Percentiles rank a stretch among this genome's conserved stretches.
phyloP scores from a whole-genome alignment of 768 basidiomycete genomes.

The Boletus rubescentipes region DNA sequence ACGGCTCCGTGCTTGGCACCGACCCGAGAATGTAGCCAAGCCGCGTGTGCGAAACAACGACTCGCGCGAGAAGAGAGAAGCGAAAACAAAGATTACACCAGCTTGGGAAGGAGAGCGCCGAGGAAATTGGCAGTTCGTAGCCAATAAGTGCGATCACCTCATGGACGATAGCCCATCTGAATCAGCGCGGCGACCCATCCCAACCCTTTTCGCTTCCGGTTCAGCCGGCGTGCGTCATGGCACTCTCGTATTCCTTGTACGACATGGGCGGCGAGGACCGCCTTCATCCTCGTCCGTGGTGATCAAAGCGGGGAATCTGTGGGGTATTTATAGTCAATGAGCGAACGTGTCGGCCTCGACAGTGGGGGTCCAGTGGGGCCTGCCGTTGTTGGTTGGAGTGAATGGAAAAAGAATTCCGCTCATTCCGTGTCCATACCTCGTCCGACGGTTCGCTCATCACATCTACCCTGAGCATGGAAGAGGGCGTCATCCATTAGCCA shows the following conservation, averaged over 20 bases:
- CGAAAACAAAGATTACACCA: conserved; percentile 2
- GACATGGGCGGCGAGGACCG: background rate
- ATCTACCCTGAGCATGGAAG: conserved; percentile 16
- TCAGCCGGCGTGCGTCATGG: background rate
- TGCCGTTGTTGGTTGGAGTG: conserved; percentile 1
- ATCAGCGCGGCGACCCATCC: conserved; percentile 10
- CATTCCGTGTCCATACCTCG: conserved; percentile 5
- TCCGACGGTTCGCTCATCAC: conserved; percentile 12
- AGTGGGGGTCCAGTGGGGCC: background rate
- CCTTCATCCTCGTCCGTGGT: background rate
- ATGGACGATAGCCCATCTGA: conserved; percentile 5
- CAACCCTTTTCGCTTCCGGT: background rate
- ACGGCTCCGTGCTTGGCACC: conserved; percentile 6
- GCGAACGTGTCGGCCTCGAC: background rate
- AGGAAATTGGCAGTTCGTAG: conserved; percentile 7
- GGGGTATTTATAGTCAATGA: background rate
- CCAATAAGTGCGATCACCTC: conserved; percentile 7
- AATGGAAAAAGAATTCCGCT: conserved; percentile 20
- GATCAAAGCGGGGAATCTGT: background rate
- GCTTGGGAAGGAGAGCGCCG: conserved; percentile 20
- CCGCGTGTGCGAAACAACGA: background rate
- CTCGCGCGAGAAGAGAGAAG: conserved; percentile 2
- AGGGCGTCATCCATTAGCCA: conserved; percentile 5
- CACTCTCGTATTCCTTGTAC: background rate
- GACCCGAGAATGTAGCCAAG: conserved; percentile 12